Conservation (phyloP, 1,139 yeast genomes). For the Pichia sp. region DNA sequence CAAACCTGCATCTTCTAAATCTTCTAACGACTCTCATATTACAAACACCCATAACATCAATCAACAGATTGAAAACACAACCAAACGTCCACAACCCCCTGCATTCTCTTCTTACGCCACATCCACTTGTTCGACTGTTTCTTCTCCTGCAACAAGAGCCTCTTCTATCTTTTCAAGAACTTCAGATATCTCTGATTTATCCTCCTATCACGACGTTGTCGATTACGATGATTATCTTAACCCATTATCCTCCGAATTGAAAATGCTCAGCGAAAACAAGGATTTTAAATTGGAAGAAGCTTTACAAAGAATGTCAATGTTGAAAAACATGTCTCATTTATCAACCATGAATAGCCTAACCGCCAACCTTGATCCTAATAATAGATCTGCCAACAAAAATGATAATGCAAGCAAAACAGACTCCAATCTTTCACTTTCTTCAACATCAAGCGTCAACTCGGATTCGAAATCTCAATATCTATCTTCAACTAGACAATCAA, state of each 20-base stretch:
- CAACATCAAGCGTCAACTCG: slow-evolving; percentile 1
- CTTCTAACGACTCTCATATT: not conserved
- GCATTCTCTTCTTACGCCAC: slow-evolving; percentile 6
- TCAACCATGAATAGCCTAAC: not conserved
- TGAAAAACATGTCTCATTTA: slow-evolving; percentile 23
- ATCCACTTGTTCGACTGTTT: slow-evolving; percentile 15
- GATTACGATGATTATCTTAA: slow-evolving; percentile 24
- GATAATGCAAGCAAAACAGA: not conserved
- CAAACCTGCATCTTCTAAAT: slow-evolving; percentile 1
- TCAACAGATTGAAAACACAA: slow-evolving; percentile 12
- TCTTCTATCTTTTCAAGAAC: slow-evolving; percentile 41
- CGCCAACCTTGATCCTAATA: not conserved
- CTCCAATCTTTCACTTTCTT: not conserved
- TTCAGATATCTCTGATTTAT: slow-evolving; percentile 28
- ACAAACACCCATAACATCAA: slow-evolving; percentile 17
- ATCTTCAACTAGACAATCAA: slow-evolving; percentile 58
- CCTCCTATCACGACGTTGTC: slow-evolving; percentile 22
- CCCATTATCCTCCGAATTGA: slow-evolving; percentile 44
- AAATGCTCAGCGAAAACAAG: slow-evolving; percentile 43
- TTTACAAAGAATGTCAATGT: slow-evolving; percentile 34
- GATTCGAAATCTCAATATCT: slow-evolving; percentile 32
- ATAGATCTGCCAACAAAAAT: not conserved
- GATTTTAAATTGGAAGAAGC: slow-evolving; percentile 42
- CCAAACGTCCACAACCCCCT: not conserved
- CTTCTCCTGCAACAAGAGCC: slow-evolving; percentile 40